These are phyloP conservation scores for Annulohypoxylon bovei DNA, from an alignment of 495 filamentous ascomycete species.

Conservation along the genomic window DNA sequence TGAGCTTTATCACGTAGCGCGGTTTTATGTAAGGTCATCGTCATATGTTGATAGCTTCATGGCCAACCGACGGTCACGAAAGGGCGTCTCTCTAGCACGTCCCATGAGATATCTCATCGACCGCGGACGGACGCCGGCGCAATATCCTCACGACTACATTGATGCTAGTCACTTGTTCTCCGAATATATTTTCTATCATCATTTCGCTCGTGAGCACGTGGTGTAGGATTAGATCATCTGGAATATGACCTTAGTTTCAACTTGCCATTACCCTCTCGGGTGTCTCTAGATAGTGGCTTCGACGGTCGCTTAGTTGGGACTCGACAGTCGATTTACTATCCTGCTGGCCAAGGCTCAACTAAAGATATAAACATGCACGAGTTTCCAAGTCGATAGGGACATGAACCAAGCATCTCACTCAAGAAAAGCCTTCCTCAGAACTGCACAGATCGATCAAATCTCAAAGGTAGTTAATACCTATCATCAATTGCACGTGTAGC, in stretches of 20 bases:
- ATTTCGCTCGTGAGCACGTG: slow-evolving; percentile 14
- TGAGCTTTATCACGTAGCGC: slow-evolving; percentile 6
- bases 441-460: background rate
- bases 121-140: slow-evolving; percentile 19
- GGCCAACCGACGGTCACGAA: background rate
- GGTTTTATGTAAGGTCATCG: slow-evolving; percentile 7
- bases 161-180: slow-evolving; percentile 13
- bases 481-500: background rate
- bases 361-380: slow-evolving; percentile 34
- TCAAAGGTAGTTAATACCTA: slow-evolving; percentile 1
- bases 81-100: slow-evolving; percentile 27
- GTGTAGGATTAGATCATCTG: slow-evolving; percentile 20
- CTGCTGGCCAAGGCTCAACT: background rate
- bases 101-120: slow-evolving; percentile 17
- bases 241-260: background rate
- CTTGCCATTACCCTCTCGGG: slow-evolving; percentile 9
- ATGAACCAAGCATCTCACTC: slow-evolving; percentile 2
- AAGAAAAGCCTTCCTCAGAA: background rate
- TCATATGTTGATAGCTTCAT: slow-evolving; percentile 36
- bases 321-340: background rate
- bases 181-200: slow-evolving; percentile 24
- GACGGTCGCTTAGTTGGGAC: background rate
- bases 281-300: slow-evolving; percentile 18
- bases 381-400: background rate
- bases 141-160: slow-evolving; percentile 4